Percentiles rank a stretch among this genome's conserved stretches.
phyloP scores from a whole-genome alignment of 139 green algal species.

The Chlorella vulgaris region DNA sequence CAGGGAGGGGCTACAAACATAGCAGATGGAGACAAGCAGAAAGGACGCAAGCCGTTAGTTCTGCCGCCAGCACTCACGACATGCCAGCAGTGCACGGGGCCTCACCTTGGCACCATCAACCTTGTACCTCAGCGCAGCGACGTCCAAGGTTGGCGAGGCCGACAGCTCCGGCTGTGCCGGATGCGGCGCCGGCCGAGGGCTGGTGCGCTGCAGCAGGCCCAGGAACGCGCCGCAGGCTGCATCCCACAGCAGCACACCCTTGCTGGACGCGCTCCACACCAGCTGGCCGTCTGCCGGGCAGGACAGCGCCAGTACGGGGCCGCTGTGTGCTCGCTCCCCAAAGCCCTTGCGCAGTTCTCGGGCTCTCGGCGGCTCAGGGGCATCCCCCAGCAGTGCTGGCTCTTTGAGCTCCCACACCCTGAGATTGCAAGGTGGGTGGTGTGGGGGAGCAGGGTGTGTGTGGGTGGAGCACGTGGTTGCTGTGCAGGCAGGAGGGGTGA shows the following conservation, averaged over 20 bases:
- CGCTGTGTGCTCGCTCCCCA: constrained; percentile 45
- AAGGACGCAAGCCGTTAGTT: too few species aligned
- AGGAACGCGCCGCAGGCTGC: constrained; percentile 52
- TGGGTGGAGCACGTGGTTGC: background rate
- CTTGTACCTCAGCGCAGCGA: background rate
- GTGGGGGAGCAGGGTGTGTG: too few species aligned
- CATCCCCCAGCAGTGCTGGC: constrained; percentile 6
- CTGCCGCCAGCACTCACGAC: too few species aligned
- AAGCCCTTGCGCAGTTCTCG: constrained; percentile 51
- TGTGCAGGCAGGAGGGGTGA: too few species aligned
- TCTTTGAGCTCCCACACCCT: constrained; percentile 29
- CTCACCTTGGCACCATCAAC: background rate
- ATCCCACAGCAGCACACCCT: constrained; percentile 65
- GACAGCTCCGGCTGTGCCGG: background rate
- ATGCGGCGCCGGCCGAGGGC: background rate
- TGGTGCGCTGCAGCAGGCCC: constrained; percentile 16
- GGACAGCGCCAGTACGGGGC: constrained; percentile 33
- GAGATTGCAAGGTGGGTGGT: too few species aligned
- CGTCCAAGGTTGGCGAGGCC: background rate
- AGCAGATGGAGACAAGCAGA: too few species aligned
- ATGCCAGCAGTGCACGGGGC: background rate
- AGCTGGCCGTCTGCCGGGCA: constrained; percentile 51
- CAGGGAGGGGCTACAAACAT: background rate
- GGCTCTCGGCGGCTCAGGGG: background rate
- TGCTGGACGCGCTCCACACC: constrained; percentile 62